Evolutionary conservation across 768 basidiomycete species (phyloP), one percentile per base, ranked within the genome.

Genomic region (Leucosporidium creatinivorum): DNA sequence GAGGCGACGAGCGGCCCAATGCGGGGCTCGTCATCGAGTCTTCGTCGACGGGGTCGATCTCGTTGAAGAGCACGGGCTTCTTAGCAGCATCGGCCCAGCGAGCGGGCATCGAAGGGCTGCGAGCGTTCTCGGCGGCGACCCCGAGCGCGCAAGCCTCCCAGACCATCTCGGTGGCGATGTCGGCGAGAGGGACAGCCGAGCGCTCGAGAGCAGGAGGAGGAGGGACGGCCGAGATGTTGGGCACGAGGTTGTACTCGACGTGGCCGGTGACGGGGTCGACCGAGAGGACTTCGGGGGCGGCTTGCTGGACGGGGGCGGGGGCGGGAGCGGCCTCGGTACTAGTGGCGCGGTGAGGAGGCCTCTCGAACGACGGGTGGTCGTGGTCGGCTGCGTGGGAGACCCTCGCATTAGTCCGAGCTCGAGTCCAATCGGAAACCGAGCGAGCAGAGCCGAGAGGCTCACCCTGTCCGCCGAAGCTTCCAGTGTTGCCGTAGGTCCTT

Each of bases 141-240:
- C 59, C 60, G 44, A 36, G 49, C 26, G 59, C 21, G 64, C 61
- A 61, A 3, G 61, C 56, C 31, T 72, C 73, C 73, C 73, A 74
- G 26, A 72, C 64, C 70, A 74, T 67, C 61, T 74, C 73, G 55
- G 67, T 61, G 13, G 68, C 73, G 52, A 74, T 62, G 52, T 67
- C 73, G 54, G 70, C 65, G 51, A 74, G 65, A 9, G 70, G 73
- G 51, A 74, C 73, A 39, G 70, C 73, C 55, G 70, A 72, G 56
- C 57, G 68, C 59, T 72, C 70, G 56, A 74, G 49, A 48, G 73
- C 56, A 28, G 70, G 73, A 44, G 68, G 73, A 23, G 73, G 69
- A 30, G 73, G 73, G 30, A 74, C 68, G 44, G 61, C 28, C 57
- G 73, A 74, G 23, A 60, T 54, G 65, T 72, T 72, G 30, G 70